phyloP scores from a whole-genome alignment of 2,329 filamentous ascomycete species.

The Verticillium tricorpus region DNA sequence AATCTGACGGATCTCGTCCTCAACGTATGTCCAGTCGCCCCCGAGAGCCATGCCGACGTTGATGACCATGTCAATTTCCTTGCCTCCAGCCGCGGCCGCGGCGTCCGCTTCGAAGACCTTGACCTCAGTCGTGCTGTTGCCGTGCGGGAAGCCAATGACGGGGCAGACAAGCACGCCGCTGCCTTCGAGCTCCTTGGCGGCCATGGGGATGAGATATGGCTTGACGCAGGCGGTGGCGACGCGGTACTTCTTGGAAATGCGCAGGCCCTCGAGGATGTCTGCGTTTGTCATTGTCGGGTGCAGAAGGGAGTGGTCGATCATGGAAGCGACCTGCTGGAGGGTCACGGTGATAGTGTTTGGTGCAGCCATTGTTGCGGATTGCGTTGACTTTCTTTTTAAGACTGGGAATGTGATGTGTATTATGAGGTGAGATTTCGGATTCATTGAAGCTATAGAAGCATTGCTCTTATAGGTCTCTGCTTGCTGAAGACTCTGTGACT shows the following conservation, averaged over 20 bases:
- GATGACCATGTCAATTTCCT: constrained; percentile 57
- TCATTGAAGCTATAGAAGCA: no score
- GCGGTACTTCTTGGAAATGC: constrained; percentile 38
- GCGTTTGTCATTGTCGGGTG: constrained; percentile 57
- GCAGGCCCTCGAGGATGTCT: constrained; percentile 45
- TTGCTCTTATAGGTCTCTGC: no score
- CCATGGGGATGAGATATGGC: constrained; percentile 48
- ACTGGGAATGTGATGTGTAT: no score
- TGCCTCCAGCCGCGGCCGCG: constrained; percentile 41
- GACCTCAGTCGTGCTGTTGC: constrained; percentile 47
- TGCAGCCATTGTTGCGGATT: not conserved
- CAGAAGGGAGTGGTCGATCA: constrained; percentile 58
- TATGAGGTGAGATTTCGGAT: no score
- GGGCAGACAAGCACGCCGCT: constrained; percentile 47
- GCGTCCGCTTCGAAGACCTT: constrained; percentile 50
- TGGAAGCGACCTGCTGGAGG: constrained; percentile 42
- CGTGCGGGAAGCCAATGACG: constrained; percentile 58
- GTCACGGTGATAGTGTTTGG: constrained; percentile 32
- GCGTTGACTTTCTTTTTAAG: not conserved
- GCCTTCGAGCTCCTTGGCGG: constrained; percentile 40
- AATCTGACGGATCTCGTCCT: constrained; percentile 43
- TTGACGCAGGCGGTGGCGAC: constrained; percentile 57
- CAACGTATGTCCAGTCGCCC: constrained; percentile 53
- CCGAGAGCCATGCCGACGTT: constrained; percentile 55
- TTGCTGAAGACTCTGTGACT: no score